phyloP scores from a whole-genome alignment of 257 asterid species.

The Nyctanthes arbortristis region DNA sequence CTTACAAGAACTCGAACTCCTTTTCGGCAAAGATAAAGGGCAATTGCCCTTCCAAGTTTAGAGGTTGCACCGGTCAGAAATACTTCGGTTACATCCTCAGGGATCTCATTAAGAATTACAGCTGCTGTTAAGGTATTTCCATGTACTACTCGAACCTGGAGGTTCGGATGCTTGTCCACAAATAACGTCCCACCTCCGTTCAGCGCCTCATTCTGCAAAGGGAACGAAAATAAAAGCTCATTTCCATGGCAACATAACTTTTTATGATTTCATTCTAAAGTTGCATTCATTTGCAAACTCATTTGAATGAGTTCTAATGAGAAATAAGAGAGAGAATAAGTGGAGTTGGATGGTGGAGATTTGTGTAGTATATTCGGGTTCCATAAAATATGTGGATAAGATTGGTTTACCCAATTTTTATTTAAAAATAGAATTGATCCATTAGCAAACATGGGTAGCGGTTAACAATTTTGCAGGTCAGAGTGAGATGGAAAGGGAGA shows the following conservation, averaged over 20 bases:
- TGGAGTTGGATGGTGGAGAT: too few species aligned
- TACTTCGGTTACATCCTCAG: constrained; percentile 63
- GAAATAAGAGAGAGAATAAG: too few species aligned
- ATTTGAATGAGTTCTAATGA: too few species aligned
- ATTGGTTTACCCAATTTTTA: too few species aligned
- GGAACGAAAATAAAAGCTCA: background rate
- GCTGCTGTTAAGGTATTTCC: constrained; percentile 98
- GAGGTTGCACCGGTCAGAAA: constrained; percentile 93
- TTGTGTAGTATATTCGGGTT: too few species aligned
- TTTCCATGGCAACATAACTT: too few species aligned
- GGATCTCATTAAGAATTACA: constrained; percentile 69
- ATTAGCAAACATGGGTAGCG: too few species aligned
- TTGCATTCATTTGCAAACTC: too few species aligned
- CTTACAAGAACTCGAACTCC: constrained; percentile 73
- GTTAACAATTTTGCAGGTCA: too few species aligned
- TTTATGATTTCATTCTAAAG: too few species aligned
- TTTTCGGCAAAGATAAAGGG: constrained; percentile 79
- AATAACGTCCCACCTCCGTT: constrained; percentile 92
- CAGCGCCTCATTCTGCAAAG: constrained; percentile 72
- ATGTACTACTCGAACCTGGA: constrained; percentile 82
- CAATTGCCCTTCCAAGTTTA: constrained; percentile 89
- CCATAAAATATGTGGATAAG: too few species aligned
- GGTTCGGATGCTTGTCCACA: constrained; percentile 69
- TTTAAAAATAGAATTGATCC: too few species aligned
- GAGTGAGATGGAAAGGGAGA: background rate